Evolutionary conservation across 208 protist genomes (phyloP).

Genomic region (Herpetomonas tarakana): DNA sequence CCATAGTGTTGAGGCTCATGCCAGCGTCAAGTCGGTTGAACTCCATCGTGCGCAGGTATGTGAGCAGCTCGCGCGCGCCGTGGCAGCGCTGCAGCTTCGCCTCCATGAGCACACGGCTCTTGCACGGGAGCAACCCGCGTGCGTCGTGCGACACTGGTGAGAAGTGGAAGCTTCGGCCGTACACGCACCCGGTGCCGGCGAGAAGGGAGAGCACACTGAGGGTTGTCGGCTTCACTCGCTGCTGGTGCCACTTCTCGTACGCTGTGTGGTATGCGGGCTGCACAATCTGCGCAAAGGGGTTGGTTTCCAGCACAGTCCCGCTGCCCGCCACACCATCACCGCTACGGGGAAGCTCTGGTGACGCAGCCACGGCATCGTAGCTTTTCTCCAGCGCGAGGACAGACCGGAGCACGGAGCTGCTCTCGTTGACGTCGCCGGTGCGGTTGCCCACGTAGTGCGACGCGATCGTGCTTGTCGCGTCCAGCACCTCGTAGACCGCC

Average conservation of each 20-base stretch:
- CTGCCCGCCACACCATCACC: not conserved
- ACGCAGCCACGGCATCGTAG: slow-evolving; percentile 12
- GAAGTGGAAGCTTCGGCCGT: slow-evolving; percentile 62
- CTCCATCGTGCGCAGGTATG: slow-evolving; percentile 36
- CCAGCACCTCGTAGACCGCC: slow-evolving; percentile 39
- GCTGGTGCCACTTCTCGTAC: slow-evolving; percentile 52
- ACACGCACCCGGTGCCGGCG: slow-evolving; percentile 45
- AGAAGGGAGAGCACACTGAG: slow-evolving; percentile 65
- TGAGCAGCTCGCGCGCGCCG: slow-evolving; percentile 63
- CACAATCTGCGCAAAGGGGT: slow-evolving; percentile 24
- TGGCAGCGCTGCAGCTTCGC: slow-evolving; percentile 81
- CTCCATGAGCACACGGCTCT: slow-evolving; percentile 83
- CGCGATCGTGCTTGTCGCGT: slow-evolving; percentile 24
- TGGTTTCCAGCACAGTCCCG: not conserved
- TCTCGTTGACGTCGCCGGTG: slow-evolving; percentile 57
- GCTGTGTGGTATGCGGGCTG: slow-evolving; percentile 33
- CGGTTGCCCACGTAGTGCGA: slow-evolving; percentile 35
- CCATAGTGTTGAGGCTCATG: slow-evolving; percentile 67
- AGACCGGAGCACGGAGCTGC: slow-evolving; percentile 58
- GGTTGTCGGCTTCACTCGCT: slow-evolving; percentile 25
- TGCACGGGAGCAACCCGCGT: slow-evolving; percentile 63
- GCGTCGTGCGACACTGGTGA: slow-evolving; percentile 47
- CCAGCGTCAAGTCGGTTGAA: slow-evolving; percentile 76
- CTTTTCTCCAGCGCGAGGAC: slow-evolving; percentile 34
- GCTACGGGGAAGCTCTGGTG: not conserved